Evolutionary conservation across 2,329 filamentous ascomycete species (phyloP).

Genomic region (Diaporthe destruens): DNA sequence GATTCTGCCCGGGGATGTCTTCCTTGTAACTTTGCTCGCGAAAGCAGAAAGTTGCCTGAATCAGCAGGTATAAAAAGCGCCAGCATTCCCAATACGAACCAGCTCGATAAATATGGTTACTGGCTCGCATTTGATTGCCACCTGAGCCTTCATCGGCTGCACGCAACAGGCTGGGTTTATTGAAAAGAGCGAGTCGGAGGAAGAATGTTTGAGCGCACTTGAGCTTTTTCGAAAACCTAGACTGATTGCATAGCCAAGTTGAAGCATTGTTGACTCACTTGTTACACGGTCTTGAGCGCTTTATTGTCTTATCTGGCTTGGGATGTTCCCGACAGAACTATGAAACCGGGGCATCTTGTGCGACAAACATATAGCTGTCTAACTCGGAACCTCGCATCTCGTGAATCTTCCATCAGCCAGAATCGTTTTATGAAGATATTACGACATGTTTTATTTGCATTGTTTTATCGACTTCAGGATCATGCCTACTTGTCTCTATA

Average conservation of each 20-base stretch:
- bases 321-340: neutral
- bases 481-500: neutral
- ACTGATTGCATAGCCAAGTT: conserved; percentile 50
- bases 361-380: conserved; percentile 7
- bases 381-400: neutral
- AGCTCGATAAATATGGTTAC: conserved; percentile 59
- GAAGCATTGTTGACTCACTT: neutral
- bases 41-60: conserved; percentile 49
- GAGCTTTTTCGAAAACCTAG: conserved; percentile 56
- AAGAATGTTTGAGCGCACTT: conserved; percentile 59
- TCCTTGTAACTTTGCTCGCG: conserved; percentile 51
- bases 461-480: neutral
- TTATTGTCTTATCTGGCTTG: neutral
- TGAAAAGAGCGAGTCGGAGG: conserved; percentile 52
- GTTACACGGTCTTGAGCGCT: too few species aligned
- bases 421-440: neutral
- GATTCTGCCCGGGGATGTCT: conserved; percentile 14
- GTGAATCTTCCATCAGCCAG: neutral
- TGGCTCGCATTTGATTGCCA: conserved; percentile 63
- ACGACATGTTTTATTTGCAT: neutral
- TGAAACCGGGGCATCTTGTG: neutral
- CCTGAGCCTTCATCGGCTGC: conserved; percentile 56
- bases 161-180: conserved; percentile 53
- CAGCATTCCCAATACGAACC: conserved; percentile 49
- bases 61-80: conserved; percentile 45